Percentiles rank a stretch among this genome's conserved stretches.
phyloP scores from a whole-genome alignment of 345 rosid species.

The Brassica juncea region DNA sequence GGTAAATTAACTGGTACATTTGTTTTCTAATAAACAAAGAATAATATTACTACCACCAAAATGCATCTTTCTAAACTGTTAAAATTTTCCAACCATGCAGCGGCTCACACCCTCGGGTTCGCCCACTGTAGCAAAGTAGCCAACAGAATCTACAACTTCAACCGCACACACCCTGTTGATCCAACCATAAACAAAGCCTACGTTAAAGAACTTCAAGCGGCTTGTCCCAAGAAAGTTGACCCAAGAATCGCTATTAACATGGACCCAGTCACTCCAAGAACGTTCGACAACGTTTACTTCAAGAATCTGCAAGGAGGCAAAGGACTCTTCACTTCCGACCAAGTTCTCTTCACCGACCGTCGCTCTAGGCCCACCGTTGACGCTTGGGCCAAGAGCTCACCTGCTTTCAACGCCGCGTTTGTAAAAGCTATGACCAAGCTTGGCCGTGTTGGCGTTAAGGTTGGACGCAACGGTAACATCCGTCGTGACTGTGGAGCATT shows the following conservation, averaged over 20 bases:
- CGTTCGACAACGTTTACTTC: constrained; percentile 71
- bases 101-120: constrained; percentile 86
- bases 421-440: constrained; percentile 64
- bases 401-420: constrained; percentile 56
- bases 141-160: constrained; percentile 66
- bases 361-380: constrained; percentile 64
- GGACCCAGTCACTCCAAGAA: constrained; percentile 64
- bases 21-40: no score
- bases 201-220: constrained; percentile 53
- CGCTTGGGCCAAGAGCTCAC: constrained; percentile 54
- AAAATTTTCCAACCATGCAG: constrained; percentile 38
- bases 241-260: constrained; percentile 76
- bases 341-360: constrained; percentile 58
- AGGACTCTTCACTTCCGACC: constrained; percentile 86
- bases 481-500: constrained; percentile 59
- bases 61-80: neutral
- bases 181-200: constrained; percentile 62
- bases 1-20: neutral
- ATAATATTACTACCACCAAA: neutral
- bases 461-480: constrained; percentile 57
- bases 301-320: constrained; percentile 63
- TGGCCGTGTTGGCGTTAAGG: constrained; percentile 76
- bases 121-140: constrained; percentile 63
- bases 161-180: constrained; percentile 50
- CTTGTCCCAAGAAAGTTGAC: constrained; percentile 74